Evolutionary conservation across 192 early-diverging fungal species (phyloP), one percentile per base, ranked within the genome.

Genomic region (Lobosporangium transversale): DNA sequence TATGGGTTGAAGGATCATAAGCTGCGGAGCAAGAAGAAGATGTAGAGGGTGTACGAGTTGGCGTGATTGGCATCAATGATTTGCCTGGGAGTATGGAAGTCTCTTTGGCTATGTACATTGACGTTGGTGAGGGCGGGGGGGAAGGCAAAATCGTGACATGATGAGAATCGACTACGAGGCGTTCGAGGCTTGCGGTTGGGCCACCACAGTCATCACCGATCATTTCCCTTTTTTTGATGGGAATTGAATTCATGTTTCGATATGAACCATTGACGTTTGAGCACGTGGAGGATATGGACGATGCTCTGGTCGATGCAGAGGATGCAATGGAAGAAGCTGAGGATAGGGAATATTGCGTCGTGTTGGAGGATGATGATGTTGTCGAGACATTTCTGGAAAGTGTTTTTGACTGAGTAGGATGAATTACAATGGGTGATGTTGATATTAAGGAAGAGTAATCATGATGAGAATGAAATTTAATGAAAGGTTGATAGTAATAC

Each of bases 361-460:
- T 55, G 43, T 20, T 55, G 10, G 60, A 65, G 20, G 55, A 54
- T 4, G 70, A 52, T 18, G 70, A 75, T 18, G 62, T 62, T 1
- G 49, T 65, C 4, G 70, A 74, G 17, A 65, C 57, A 51, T 75
- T 75, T 33, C 70, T 66, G 43, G 61, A 53, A 21, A 73, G 32
- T n/a, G 70, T 50, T 53, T 48, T 57, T 21, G 63, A n/a, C 69
- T 65, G 62, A 24, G 24, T 33, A 53, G 37, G 21, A 29, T 31
- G 21, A 37, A n/a, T 24, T n/a, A n/a, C n/a, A n/a, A n/a, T n/a
- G n/a, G n/a, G n/a, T n/a, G n/a, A n/a, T n/a, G n/a, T n/a, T n/a
- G n/a, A n/a, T n/a, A n/a, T n/a, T n/a, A n/a, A n/a, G n/a, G n/a
- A n/a, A n/a, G n/a, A n/a, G n/a, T n/a, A n/a, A n/a, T n/a, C n/a